Base-by-base conservation (phyloP, 2,329 filamentous ascomycete genomes). In the Diaporthe helianthi region DNA sequence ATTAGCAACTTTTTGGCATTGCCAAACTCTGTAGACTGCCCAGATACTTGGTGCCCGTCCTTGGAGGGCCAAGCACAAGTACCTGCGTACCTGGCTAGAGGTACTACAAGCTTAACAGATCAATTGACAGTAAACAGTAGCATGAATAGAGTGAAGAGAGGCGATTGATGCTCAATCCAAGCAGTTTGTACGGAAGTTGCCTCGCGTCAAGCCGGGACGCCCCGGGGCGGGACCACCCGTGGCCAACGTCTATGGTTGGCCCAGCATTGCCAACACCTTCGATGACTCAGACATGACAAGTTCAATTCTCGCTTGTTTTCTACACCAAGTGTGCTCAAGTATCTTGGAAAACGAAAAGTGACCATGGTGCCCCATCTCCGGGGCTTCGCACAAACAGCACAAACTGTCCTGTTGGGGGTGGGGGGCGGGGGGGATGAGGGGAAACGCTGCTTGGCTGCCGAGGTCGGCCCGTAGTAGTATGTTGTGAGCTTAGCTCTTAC, bases 31-130 rank as follows among this genome's bases (percentile, higher is more conserved):
- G 33, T 24, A 19, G 41, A 15, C 17, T 69, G 46, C n/a, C 51
- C 72, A 68, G 68, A 78, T 79, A 77, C 69, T 78, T 75, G 22
- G 77, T 79, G 17, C 78, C 78, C 7, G 78, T 78, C 33, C 77
- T 72, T 26, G 75, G 76, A 24, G 76, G 74, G 15, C 78, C 78
- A 31, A 81, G 69, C 38, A 79, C 73, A 4, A 81, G 75, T 29
- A 80, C 74, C 63, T 78, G 76, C 77, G 79, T 77, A 1, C 24
- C n/a, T n/a, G n/a, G n/a, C n/a, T n/a, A n/a, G n/a, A n/a, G n/a
- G n/a, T n/a, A n/a, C n/a, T n/a, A n/a, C n/a, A n/a, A n/a, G n/a
- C n/a, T n/a, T n/a, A n/a, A n/a, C n/a, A n/a, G n/a, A n/a, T 31
- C 22, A 33, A 7, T 17, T 13, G 26, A 19, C 1, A 22, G 31